Evolutionary conservation across 2,329 filamentous ascomycete species (phyloP), one percentile per base, ranked within the genome.

Genomic region (Epichloe uncinata): DNA sequence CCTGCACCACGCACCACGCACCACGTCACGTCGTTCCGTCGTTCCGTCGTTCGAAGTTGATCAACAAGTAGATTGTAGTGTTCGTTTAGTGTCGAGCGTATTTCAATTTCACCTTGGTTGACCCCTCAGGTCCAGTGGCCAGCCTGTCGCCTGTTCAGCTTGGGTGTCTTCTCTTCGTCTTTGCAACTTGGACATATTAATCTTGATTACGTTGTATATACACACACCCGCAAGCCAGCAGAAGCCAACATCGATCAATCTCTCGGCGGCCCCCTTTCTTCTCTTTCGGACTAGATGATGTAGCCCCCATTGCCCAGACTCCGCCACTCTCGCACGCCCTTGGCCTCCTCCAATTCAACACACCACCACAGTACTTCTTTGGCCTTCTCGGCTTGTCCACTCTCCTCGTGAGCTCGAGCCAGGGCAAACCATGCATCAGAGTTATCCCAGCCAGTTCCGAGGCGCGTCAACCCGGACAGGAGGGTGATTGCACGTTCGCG

Each of bases 291-390:
- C 50, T 58, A 69, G 35, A 69, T 57, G 40, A 85, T 77, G 66
- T 86, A 87, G 18, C 84, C 77, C 18, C 81, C 80, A 46, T 74
- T 73, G 3, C 78, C 82, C 30, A 88, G 74, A 56, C 77, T 82
- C 33, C 73, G 76, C 93, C 91, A 97, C 52, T 79, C 77, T 51
- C 93, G 79, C 45, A 95, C 77, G 0, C 84, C 87, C 55, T 79
- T 81, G 7, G 80, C 81, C 63, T 98, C 91, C 63, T 97, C 93
- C 33, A 98, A 73, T 67, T 96, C 89, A 12, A 98, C 86, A 59
- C 90, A 95, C 89, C 91, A 97, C 93, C 93, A 97, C 6, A 97
- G 74, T 43, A 90, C 88, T 58, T 93, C 85, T 69, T 90, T 94
- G 13, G 93, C 85, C 71, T 91, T 95, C 37, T 93, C 86, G 2